Evolutionary conservation across 805 yeast species (phyloP).

Genomic region (Myxozyma udenii): DNA sequence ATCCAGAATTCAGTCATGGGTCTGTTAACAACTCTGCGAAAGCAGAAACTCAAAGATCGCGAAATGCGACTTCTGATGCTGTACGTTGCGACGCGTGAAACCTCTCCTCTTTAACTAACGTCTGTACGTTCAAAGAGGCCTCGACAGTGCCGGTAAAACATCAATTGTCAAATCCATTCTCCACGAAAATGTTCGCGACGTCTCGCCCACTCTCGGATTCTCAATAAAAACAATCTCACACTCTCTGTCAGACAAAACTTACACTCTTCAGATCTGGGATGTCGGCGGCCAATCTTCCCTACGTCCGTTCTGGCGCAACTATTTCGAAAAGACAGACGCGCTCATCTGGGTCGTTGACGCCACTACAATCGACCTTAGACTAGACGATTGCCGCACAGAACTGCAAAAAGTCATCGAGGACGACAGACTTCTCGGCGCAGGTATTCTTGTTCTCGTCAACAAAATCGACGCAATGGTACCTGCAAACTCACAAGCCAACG

Average conservation of each 20-base stretch:
- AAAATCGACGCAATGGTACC: slow-evolving; percentile 64
- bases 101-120: not conserved
- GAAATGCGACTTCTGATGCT: slow-evolving; percentile 72
- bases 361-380: slow-evolving; percentile 50
- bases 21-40: slow-evolving; percentile 54
- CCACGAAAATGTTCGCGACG: slow-evolving; percentile 48
- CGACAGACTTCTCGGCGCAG: slow-evolving; percentile 67
- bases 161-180: slow-evolving; percentile 66
- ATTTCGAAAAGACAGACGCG: slow-evolving; percentile 76
- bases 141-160: slow-evolving; percentile 90
- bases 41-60: slow-evolving; percentile 75
- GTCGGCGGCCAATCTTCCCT: slow-evolving; percentile 86
- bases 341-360: slow-evolving; percentile 86
- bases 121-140: slow-evolving; percentile 49
- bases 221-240: slow-evolving; percentile 60
- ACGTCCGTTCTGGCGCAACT: slow-evolving; percentile 89
- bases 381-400: slow-evolving; percentile 64
- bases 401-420: slow-evolving; percentile 59
- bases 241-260: slow-evolving; percentile 30
- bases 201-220: slow-evolving; percentile 90
- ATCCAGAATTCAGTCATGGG: no score
- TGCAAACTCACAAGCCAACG: no score
- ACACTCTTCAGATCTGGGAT: slow-evolving; percentile 53
- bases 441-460: slow-evolving; percentile 66
- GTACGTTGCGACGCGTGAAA: slow-evolving; percentile 29